phyloP scores from a whole-genome alignment of 176 grass and related monocot species.

The Musa beccarii region DNA sequence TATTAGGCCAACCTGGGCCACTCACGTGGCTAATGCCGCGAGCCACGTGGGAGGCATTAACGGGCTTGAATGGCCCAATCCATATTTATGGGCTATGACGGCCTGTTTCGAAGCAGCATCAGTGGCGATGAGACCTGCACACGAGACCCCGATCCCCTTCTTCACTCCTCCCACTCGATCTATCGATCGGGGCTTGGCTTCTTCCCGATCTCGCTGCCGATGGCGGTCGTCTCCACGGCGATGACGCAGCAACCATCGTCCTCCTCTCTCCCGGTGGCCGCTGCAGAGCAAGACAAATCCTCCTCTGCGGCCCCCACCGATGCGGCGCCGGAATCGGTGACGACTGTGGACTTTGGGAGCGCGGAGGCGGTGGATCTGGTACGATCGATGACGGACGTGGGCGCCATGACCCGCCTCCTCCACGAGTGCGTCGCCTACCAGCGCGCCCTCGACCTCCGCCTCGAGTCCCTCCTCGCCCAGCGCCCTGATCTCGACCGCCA shows the following conservation, averaged over 20 bases:
- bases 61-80: too few relatives aligned
- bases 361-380: constrained; percentile 43
- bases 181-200: too few relatives aligned
- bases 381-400: constrained; percentile 68
- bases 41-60: too few relatives aligned
- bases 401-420: constrained; percentile 63
- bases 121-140: too few relatives aligned
- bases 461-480: constrained; percentile 63
- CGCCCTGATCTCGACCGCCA: constrained; percentile 73
- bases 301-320: constrained; percentile 6
- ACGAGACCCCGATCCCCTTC: too few relatives aligned
- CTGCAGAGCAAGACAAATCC: constrained; percentile 17
- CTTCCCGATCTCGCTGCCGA: not conserved
- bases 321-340: not conserved
- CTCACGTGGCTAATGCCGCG: too few relatives aligned
- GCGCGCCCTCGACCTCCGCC: constrained; percentile 56
- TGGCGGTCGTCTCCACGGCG: not conserved
- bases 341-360: constrained; percentile 51
- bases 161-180: too few relatives aligned
- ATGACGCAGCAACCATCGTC: too few relatives aligned
- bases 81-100: too few relatives aligned
- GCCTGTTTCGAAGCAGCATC: too few relatives aligned
- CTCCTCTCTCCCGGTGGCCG: not conserved
- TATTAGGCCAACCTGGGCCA: too few relatives aligned
- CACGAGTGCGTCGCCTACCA: constrained; percentile 86